These are phyloP conservation scores for Dactylorhiza incarnata DNA, from an alignment of 106 monocot species.

Conservation along the genomic window DNA sequence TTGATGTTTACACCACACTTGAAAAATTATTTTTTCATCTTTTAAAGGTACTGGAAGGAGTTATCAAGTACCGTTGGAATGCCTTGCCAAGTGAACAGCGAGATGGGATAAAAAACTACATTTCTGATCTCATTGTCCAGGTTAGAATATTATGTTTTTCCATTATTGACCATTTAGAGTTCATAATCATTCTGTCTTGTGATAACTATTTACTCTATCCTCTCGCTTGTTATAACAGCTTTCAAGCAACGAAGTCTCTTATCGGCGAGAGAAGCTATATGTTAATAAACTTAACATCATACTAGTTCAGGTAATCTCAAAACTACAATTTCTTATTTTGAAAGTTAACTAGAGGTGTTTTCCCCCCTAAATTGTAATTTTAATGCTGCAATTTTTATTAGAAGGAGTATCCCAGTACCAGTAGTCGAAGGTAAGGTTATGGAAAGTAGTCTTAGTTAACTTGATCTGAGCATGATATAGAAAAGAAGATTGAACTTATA, in stretches of 20 bases:
- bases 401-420: neutral
- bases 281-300: slow-evolving; percentile 98
- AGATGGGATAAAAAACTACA: slow-evolving; percentile 98
- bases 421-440: neutral
- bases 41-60: slow-evolving; percentile 87
- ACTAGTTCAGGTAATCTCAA: slow-evolving; percentile 73
- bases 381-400: slow-evolving; percentile 1
- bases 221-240: slow-evolving; percentile 36
- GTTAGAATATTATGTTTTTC: slow-evolving; percentile 17
- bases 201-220: neutral
- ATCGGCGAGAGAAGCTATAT: slow-evolving; percentile 75
- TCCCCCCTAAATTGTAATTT: neutral
- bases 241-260: slow-evolving; percentile 89
- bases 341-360: neutral
- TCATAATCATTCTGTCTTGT: neutral
- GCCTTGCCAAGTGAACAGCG: slow-evolving; percentile 92
- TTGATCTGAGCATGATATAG: neutral
- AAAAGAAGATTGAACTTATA: neutral
- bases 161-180: neutral
- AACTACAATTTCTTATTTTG: neutral
- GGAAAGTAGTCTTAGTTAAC: neutral
- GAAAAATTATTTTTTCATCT: neutral
- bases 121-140: slow-evolving; percentile 98
- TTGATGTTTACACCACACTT: neutral
- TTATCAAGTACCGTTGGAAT: slow-evolving; percentile 98